Evolutionary conservation across 768 basidiomycete species (phyloP), one percentile per base, ranked within the genome.

Genomic region (Strobilomyces confusus): DNA sequence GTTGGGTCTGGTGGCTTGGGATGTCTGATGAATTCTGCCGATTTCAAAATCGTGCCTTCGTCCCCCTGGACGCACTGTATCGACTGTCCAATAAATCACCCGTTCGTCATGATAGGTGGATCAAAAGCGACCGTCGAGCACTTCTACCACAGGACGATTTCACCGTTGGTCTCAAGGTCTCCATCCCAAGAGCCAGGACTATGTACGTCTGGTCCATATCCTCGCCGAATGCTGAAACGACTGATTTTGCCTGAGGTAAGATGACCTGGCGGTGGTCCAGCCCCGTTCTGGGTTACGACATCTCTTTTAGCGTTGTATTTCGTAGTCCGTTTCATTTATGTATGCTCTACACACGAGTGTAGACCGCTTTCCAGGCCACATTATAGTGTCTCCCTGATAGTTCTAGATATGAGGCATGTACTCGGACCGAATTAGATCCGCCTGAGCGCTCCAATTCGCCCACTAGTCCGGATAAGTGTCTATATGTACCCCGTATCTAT

Each of bases 121-220:
- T 46, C 45, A 55, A 54, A 37, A 34, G 48, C 14, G 57, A 49
- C 17, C 37, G 0, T 0, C 48, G 53, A 46, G 30, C 48, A 30
- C 54, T 58, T 29, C 51, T 63, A 29, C 51, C 63, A 19, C 49
- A 58, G 0, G 69, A 67, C 13, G 62, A 64, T 34, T 12, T 43
- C 26, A 43, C 47, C 13, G 36, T n/a, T 25, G 33, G 32, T 30
- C 20, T 5, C 11, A 48, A 33, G 29, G 9, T 5, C 13, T 34
- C 44, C 4, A 5, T 12, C 11, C 1, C 34, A 29, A 52, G 43
- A 20, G 20, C 19, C 14, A 52, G 42, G 22, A 9, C 40, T 36
- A 14, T 17, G n/a, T 67, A 69, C 38, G 47, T 17, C 51, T 67
- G 1, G 50, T 45, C 68, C 68, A 13, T 62, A 68, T 32, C 33